phyloP scores from a whole-genome alignment of 108 stramenopile species.

The Mediolabrus comicus region DNA sequence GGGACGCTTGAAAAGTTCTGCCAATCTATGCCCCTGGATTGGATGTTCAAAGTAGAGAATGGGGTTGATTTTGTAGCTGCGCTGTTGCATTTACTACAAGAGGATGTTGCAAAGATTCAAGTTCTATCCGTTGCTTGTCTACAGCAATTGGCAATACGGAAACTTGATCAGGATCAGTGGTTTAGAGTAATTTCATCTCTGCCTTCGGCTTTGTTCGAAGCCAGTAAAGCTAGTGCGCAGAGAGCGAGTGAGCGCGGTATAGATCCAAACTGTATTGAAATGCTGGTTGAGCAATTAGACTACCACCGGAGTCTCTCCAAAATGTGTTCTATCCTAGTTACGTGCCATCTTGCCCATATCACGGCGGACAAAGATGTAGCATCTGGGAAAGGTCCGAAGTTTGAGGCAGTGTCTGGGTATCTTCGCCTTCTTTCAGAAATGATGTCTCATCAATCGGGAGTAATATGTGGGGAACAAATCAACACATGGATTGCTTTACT shows the following conservation, averaged over 20 bases:
- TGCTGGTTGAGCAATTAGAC: conserved; percentile 63
- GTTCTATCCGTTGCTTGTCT: conserved; percentile 66
- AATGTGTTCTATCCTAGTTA: conserved; percentile 65
- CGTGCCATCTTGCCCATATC: conserved; percentile 71
- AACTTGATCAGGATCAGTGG: conserved; percentile 72
- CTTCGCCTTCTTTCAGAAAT: conserved; percentile 72
- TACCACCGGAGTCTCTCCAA: conserved; percentile 71
- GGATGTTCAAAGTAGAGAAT: conserved; percentile 57
- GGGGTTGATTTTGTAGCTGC: conserved; percentile 68
- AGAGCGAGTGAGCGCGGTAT: conserved; percentile 47
- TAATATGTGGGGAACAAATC: conserved; percentile 72
- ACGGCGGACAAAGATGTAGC: conserved; percentile 66
- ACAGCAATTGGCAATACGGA: conserved; percentile 70
- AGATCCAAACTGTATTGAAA: conserved; percentile 27
- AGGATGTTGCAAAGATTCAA: conserved; percentile 65
- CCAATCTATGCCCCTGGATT: conserved; percentile 81
- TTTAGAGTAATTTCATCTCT: conserved; percentile 63
- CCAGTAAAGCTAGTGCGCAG: conserved; percentile 47
- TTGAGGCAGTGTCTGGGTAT: conserved; percentile 49
- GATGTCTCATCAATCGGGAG: conserved; percentile 75
- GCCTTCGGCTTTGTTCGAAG: conserved; percentile 66
- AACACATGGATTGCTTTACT: conserved; percentile 72
- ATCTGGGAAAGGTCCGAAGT: conserved; percentile 38
- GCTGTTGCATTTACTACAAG: conserved; percentile 72
- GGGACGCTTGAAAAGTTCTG: conserved; percentile 74